Base-by-base conservation (phyloP, 306 rosid species). In the Sesbania bispinosa region DNA sequence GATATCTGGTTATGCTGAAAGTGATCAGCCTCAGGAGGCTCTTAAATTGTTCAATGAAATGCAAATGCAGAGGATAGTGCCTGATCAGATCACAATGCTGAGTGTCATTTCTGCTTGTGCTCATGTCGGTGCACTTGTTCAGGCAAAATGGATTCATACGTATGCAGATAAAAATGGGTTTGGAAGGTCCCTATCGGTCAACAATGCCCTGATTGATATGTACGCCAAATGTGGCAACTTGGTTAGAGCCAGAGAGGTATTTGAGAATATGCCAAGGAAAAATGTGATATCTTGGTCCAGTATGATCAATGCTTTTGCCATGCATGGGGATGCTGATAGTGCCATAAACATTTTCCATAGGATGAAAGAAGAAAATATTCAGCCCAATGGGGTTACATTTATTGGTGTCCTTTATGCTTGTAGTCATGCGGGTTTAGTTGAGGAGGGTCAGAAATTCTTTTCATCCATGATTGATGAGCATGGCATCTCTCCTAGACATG, bases 371-470 rank as follows among this genome's bases (percentile, higher is more conserved):
- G 78, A 76, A 61, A 77, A 87, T 20, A 48, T 81, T 62, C 83
- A 77, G 53, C 97, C 97, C 69, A 89, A 93, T 60, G 80, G 82
- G 67, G 76, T 93, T 71, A 93, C 98, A 47, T 93, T 93, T 63
- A 84, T 93, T 4, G 91, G 94, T n/a, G 85, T 88, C 50, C 96
- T 93, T 24, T 89, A 88, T 83, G 98, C 98, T 20, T 93, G 98
- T 54, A 81, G 97, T 76, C 98, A 93, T 71, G 90, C 84, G 0
- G 97, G 98, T 66, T 77, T 90, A 27, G 92, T 88, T 60, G 85
- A 87, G 73, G 83, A 87, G 73, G 96, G 94, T 11, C 69, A 48
- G 62, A 70, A 67, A 36, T 41, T 90, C 20, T 93, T 87, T 69
- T 79, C 82, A 48, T 90, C 87, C 10, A 87, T 93, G 98, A 75